phyloP scores from a whole-genome alignment of 371 early-diverging fungal genomes.

The Rhizopus microsporus region DNA sequence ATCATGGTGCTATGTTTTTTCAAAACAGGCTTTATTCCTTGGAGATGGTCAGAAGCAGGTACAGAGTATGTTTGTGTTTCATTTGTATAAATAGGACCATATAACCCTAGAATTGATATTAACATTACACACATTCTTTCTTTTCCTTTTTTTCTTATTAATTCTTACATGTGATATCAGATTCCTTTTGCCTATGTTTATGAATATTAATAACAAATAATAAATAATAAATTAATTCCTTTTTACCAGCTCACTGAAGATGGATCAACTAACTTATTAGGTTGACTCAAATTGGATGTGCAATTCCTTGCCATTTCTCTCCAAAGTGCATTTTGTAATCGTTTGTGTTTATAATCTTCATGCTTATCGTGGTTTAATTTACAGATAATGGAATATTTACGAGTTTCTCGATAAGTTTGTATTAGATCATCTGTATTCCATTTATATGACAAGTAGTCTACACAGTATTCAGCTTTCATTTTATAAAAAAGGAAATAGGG shows the following conservation, averaged over 20 bases:
- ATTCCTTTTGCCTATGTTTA: slow-evolving; percentile 30
- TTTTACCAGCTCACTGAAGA: slow-evolving; percentile 31
- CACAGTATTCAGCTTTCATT: slow-evolving; percentile 46
- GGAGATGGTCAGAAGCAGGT: slow-evolving; percentile 10
- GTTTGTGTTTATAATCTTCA: slow-evolving; percentile 22
- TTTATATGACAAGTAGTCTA: slow-evolving; percentile 50
- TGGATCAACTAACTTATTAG: slow-evolving; percentile 23
- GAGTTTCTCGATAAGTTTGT: slow-evolving; percentile 32
- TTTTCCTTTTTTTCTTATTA: not conserved
- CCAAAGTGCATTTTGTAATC: slow-evolving; percentile 46
- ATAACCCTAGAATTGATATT: slow-evolving; percentile 23
- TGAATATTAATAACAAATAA: slow-evolving; percentile 8
- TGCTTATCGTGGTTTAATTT: slow-evolving; percentile 10
- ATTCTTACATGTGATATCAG: slow-evolving; percentile 40
- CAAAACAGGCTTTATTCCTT: slow-evolving; percentile 37
- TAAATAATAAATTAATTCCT: not conserved
- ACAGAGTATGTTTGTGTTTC: slow-evolving; percentile 6
- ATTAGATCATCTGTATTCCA: slow-evolving; percentile 40
- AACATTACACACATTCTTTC: not conserved
- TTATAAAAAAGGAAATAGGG: slow-evolving; percentile 2
- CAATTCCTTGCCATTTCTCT: slow-evolving; percentile 38
- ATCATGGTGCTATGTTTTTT: slow-evolving; percentile 23
- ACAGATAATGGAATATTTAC: slow-evolving; percentile 22
- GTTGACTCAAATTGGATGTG: slow-evolving; percentile 17
- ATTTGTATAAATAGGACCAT: slow-evolving; percentile 33